A percentile compares a stretch with the other conserved stretches of the same genome.
These are phyloP conservation scores for Penicillium brasilianum DNA, from an alignment of 2,329 filamentous ascomycete species.

Conservation along the genomic window DNA sequence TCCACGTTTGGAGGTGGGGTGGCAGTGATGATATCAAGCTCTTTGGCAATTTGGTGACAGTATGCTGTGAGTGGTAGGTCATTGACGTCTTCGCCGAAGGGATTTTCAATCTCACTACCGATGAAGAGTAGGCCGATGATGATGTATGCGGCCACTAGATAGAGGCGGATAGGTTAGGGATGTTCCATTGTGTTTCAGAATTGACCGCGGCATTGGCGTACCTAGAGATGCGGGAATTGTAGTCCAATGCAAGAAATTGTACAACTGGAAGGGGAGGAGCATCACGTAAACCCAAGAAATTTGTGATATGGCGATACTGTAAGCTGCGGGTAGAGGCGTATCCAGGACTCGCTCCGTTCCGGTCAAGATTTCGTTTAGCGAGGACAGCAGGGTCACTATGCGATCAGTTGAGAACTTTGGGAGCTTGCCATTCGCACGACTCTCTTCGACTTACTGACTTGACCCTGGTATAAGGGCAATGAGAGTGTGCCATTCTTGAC, in stretches of 20 bases:
- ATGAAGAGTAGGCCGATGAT: slow-evolving; percentile 78
- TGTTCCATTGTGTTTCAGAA: background rate
- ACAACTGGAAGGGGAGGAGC: slow-evolving; percentile 80
- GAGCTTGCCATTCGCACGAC: background rate
- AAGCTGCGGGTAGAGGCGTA: slow-evolving; percentile 81
- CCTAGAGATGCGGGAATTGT: slow-evolving; percentile 76
- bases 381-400: slow-evolving; percentile 62
- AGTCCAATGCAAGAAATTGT: slow-evolving; percentile 67
- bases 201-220: slow-evolving; percentile 21
- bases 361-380: slow-evolving; percentile 73
- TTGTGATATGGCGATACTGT: slow-evolving; percentile 84
- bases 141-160: slow-evolving; percentile 71
- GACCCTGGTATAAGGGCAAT: slow-evolving; percentile 43
- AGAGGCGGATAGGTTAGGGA: background rate
- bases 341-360: slow-evolving; percentile 80
- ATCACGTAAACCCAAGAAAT: slow-evolving; percentile 86
- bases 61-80: slow-evolving; percentile 79
- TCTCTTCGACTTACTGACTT: slow-evolving; percentile 38
- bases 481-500: slow-evolving; percentile 51
- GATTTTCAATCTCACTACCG: slow-evolving; percentile 82
- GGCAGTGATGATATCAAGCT: slow-evolving; percentile 75
- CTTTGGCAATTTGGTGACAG: slow-evolving; percentile 74
- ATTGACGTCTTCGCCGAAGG: slow-evolving; percentile 82
- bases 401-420: background rate
- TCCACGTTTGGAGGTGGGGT: slow-evolving; percentile 56